Evolutionary conservation across 2,329 filamentous ascomycete species (phyloP).

Genomic region (Xylaria multiplex): DNA sequence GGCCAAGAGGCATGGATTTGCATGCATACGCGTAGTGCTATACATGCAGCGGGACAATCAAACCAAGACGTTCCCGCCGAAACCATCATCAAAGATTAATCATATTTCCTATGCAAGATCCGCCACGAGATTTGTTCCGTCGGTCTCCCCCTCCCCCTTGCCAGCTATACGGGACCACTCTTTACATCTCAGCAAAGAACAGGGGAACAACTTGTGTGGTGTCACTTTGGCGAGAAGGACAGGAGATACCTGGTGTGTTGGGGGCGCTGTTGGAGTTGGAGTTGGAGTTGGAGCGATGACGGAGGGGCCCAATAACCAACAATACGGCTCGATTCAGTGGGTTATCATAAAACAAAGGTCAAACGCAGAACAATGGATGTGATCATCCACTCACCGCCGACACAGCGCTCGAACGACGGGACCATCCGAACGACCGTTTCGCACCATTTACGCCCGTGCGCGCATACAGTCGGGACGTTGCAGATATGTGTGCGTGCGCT

Average conservation of each 20-base stretch:
- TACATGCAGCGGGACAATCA: conserved; percentile 29
- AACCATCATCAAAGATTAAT: conserved; percentile 15
- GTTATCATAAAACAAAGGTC: conserved; percentile 3
- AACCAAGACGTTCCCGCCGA: conserved; percentile 18
- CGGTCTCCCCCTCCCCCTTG: neutral
- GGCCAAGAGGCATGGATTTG: conserved; percentile 12
- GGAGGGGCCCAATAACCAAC: neutral
- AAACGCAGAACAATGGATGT: conserved; percentile 14
- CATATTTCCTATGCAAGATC: conserved; percentile 34
- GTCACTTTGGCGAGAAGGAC: neutral
- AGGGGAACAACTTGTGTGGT: neutral
- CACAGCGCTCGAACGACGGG: conserved; percentile 28
- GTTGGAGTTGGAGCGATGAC: conserved; percentile 1
- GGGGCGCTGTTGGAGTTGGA: neutral
- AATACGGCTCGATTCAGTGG: neutral
- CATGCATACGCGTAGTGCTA: conserved; percentile 20
- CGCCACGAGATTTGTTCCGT: conserved; percentile 31
- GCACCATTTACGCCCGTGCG: conserved; percentile 21
- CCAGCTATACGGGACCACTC: conserved; percentile 1
- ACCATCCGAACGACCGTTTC: conserved; percentile 36
- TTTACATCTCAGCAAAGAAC: neutral
- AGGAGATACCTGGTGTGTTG: neutral
- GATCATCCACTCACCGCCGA: conserved; percentile 28
- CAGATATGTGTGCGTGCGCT: conserved; percentile 20
- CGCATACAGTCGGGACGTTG: conserved; percentile 21